These are phyloP conservation scores for Dactylonectria macrodidyma DNA, from an alignment of 2,329 filamentous ascomycete genomes.

Conservation along the genomic window DNA sequence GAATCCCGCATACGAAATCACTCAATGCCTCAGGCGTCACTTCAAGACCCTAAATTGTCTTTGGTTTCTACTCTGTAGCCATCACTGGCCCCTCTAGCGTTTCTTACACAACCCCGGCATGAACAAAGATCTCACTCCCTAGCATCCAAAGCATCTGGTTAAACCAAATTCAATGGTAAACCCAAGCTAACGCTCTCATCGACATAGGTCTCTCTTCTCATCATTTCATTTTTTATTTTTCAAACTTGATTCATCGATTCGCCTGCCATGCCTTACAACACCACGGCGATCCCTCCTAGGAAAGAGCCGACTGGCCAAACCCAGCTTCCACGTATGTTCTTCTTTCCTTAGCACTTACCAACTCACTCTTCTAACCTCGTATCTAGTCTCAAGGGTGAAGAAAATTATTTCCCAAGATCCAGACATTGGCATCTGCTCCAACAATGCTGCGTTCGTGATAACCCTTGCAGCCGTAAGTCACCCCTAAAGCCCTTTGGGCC, in stretches of 20 bases:
- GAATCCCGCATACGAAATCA: no score
- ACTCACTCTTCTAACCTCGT: constrained; percentile 26
- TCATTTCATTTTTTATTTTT: background rate
- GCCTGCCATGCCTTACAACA: constrained; percentile 87
- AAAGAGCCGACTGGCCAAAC: constrained; percentile 89
- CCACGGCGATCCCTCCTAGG: constrained; percentile 82
- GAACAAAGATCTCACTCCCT: background rate
- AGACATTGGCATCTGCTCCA: constrained; percentile 88
- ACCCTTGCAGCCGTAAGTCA: constrained; percentile 84
- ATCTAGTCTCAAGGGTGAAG: constrained; percentile 90
- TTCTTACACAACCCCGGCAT: background rate
- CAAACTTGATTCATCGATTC: background rate
- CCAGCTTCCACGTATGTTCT: constrained; percentile 83
- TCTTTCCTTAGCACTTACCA: background rate
- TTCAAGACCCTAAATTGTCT: no score
- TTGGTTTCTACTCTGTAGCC: no score
- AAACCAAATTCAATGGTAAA: background rate
- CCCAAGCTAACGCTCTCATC: background rate
- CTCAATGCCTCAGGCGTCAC: no score
- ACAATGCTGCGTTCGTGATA: constrained; percentile 94
- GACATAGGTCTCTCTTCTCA: constrained; percentile 5
- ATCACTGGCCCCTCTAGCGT: no score
- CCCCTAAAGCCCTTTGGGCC: background rate
- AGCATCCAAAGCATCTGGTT: background rate
- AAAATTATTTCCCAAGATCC: constrained; percentile 93